These are phyloP conservation scores for Triticum aestivum DNA, from an alignment of 176 grass and related monocot genomes.

Conservation along the genomic window DNA sequence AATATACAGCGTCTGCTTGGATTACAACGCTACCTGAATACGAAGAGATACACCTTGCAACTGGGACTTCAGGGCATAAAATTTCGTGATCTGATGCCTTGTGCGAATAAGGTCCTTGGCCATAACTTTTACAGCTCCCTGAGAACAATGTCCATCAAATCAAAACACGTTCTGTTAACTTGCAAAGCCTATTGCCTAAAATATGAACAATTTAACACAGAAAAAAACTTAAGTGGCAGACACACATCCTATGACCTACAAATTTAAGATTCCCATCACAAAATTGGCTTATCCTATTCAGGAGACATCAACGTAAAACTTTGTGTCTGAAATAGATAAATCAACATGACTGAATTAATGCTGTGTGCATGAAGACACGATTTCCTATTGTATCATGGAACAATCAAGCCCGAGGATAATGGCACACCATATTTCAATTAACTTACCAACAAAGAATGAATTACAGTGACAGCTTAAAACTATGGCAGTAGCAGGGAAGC, in stretches of 20 bases:
- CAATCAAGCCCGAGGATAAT: neutral
- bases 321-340: neutral
- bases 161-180: neutral
- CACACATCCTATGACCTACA: neutral
- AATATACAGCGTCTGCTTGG: neutral
- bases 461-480: neutral
- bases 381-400: neutral
- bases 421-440: neutral
- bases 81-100: slow-evolving; percentile 89
- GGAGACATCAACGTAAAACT: neutral
- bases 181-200: neutral
- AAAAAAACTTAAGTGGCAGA: neutral
- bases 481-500: neutral
- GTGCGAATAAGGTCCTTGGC: slow-evolving; percentile 90
- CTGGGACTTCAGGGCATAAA: slow-evolving; percentile 88
- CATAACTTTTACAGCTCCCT: slow-evolving; percentile 91
- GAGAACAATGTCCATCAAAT: slow-evolving; percentile 8
- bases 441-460: neutral
- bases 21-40: slow-evolving; percentile 58
- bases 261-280: neutral
- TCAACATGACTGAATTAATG: neutral
- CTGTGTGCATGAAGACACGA: neutral
- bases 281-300: neutral
- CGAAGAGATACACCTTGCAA: slow-evolving; percentile 88
- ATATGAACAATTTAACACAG: neutral